Conservation (phyloP, 2,329 filamentous ascomycete species). For the Coniochaeta sp. region DNA sequence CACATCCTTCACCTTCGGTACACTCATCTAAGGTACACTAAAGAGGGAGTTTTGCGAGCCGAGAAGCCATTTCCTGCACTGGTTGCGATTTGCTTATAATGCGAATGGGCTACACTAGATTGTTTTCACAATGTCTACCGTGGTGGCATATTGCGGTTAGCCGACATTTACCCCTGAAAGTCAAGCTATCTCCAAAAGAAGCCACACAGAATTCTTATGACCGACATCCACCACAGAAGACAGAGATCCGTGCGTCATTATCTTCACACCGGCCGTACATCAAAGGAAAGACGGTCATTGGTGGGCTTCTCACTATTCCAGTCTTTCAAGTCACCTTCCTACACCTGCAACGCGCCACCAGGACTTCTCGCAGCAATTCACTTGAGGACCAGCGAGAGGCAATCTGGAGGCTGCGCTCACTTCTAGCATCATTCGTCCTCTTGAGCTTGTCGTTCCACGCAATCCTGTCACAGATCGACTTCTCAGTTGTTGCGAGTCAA, state of each 20-base stretch:
- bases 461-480: too few relatives aligned
- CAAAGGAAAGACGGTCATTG: background rate
- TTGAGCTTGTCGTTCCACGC: too few relatives aligned
- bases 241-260: background rate
- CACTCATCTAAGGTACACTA: too few relatives aligned
- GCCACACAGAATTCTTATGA: background rate
- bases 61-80: background rate
- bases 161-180: background rate
- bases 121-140: background rate
- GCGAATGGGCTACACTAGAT: too few relatives aligned
- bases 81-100: background rate
- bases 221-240: background rate
- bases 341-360: too few relatives aligned
- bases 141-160: background rate
- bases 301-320: background rate
- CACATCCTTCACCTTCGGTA: background rate
- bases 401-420: too few relatives aligned
- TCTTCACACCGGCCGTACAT: background rate
- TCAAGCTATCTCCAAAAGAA: background rate
- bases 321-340: background rate
- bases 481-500: background rate
- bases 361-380: too few relatives aligned
- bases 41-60: background rate
- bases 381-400: too few relatives aligned
- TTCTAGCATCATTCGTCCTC: too few relatives aligned